Evolutionary conservation across 345 rosid species (phyloP), one percentile per base, ranked within the genome.

Genomic region (Hibiscus tridactylites): DNA sequence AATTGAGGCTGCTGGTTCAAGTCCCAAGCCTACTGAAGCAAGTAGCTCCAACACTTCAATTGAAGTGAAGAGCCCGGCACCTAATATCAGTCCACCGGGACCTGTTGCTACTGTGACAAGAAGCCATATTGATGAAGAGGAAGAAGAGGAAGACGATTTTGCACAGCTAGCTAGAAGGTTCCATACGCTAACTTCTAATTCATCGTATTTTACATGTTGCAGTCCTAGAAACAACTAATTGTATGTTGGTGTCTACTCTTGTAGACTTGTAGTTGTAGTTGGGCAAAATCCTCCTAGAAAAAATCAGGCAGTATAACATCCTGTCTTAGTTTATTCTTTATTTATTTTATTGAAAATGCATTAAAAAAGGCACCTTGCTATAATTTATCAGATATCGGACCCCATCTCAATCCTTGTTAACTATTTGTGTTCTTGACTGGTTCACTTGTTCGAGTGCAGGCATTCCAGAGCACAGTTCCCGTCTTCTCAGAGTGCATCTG

Each of bases 141-240:
- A 93, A 19, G 97, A 96, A 72, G 96, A 88, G 75, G 99, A 95
- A 82, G 99, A 96, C 26, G 99, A 92, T 77, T 96, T 96, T 78
- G 90, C 97, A 17, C 96, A 82, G 82, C 88, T 96, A 72, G 99
- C 98, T 60, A 85, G 96, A 80, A 91, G 99, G 99, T 96, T 67
- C 67, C 69, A 35, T 56, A 11, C 37, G 10, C 33, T 71, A 21
- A 12, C 68, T 9, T 19, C n/a, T 67, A 9, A 15, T 12, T 53
- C 21, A 62, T 68, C 42, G 6, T 68, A 19, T 65, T 19, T 57
- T 42, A 15, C 54, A 44, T 62, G 68, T 12, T 49, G 52, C n/a
- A 12, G 52, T 47, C 15, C 50, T 11, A 46, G 47, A 7, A 46
- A 46, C 1, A 2, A 46, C 50, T 2, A 46, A 46, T 46, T 46